A percentile compares a stretch with the other conserved stretches of the same genome.
Conservation (phyloP, 2,329 filamentous ascomycete species). For the Alternaria brassicicola region DNA sequence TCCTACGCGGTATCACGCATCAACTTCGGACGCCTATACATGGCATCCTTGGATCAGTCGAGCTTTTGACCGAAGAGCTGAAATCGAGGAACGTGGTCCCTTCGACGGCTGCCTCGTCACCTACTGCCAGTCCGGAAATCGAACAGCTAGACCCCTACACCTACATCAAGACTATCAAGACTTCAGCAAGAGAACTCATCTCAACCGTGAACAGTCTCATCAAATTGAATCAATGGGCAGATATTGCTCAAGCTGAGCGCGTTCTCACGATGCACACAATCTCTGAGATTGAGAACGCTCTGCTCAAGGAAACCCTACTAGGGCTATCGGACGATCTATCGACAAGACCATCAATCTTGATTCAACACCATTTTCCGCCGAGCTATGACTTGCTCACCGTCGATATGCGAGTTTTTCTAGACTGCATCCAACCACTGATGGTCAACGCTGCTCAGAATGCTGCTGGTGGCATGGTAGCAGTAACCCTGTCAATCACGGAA, state of each 20-base stretch:
- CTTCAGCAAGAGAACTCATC: conserved; percentile 53
- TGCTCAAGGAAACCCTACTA: conserved; percentile 38
- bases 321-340: conserved; percentile 39
- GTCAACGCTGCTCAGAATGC: conserved; percentile 54
- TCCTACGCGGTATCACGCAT: conserved; percentile 55
- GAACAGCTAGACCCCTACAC: conserved; percentile 28
- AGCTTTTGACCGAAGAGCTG: conserved; percentile 53
- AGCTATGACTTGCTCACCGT: conserved; percentile 42
- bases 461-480: conserved; percentile 44
- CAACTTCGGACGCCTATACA: conserved; percentile 58
- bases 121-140: conserved; percentile 16
- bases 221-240: conserved; percentile 51
- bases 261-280: conserved; percentile 36
- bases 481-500: conserved; percentile 40
- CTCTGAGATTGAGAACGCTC: conserved; percentile 40
- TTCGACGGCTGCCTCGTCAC: conserved; percentile 13
- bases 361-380: conserved; percentile 40
- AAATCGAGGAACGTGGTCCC: conserved; percentile 29
- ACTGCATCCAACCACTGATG: conserved; percentile 52
- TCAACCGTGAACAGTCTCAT: conserved; percentile 56
- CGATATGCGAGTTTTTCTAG: conserved; percentile 51
- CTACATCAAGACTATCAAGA: conserved; percentile 48
- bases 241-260: conserved; percentile 32
- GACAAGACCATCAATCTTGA: conserved; percentile 39
- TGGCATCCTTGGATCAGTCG: conserved; percentile 52